Conservation (phyloP, 495 filamentous ascomycete genomes). For the Daldinia vernicosa region DNA sequence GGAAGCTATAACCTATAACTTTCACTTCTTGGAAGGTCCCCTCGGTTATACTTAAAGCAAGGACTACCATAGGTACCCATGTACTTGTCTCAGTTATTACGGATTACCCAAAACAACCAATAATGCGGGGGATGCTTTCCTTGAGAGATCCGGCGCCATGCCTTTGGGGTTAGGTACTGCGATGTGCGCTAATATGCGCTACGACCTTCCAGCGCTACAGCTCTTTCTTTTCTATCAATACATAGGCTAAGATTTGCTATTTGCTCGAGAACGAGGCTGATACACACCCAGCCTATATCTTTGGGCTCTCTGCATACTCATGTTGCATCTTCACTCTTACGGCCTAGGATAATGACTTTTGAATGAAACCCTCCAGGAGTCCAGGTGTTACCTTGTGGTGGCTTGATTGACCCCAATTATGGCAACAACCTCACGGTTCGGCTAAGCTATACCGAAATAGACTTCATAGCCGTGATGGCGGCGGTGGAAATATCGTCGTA, state of each 20-base stretch:
- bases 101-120: background rate
- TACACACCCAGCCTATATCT: constrained; percentile 9
- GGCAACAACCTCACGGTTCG: constrained; percentile 12
- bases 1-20: background rate
- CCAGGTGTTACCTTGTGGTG: constrained; percentile 22
- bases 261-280: constrained; percentile 25
- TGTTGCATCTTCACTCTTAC: constrained; percentile 23
- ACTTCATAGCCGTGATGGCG: constrained; percentile 2
- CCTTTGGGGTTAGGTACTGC: constrained; percentile 16
- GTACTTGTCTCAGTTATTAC: too few species aligned
- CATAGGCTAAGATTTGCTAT: constrained; percentile 17
- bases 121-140: background rate
- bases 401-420: constrained; percentile 28
- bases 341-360: background rate
- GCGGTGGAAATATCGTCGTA: background rate
- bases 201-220: constrained; percentile 10
- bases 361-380: constrained; percentile 20
- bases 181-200: constrained; percentile 18
- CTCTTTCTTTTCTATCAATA: background rate
- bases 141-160: background rate
- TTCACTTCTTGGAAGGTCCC: background rate
- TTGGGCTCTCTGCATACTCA: constrained; percentile 27
- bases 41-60: background rate
- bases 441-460: constrained; percentile 9
- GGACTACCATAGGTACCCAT: background rate